Percentiles rank a stretch among this genome's conserved stretches.
These are phyloP conservation scores for Mitragyna speciosa DNA, from an alignment of 257 asterid genomes.

Conservation along the genomic window DNA sequence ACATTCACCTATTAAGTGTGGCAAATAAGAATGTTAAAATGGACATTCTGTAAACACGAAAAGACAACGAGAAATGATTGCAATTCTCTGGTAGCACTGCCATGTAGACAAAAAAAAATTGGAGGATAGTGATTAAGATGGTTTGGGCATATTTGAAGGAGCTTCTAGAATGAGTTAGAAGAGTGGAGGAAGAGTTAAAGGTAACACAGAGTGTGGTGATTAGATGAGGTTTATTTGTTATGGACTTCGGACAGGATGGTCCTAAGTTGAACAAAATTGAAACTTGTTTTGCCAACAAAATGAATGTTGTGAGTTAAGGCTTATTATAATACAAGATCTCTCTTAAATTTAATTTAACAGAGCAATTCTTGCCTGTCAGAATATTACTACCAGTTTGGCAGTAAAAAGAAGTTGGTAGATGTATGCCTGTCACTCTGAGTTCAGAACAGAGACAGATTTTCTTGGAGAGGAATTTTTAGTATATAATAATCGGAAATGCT, in stretches of 20 bases:
- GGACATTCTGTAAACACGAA: background rate
- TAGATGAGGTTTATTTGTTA: background rate
- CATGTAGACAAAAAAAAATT: too few species aligned
- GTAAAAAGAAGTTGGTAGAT: background rate
- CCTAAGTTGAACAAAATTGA: background rate
- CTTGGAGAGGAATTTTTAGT: background rate
- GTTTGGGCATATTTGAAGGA: background rate
- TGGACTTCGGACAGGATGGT: background rate
- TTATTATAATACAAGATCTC: background rate
- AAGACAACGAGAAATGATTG: background rate
- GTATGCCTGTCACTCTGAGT: background rate
- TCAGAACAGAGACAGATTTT: background rate
- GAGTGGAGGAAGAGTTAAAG: too few species aligned
- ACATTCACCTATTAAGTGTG: background rate
- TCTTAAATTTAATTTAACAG: too few species aligned
- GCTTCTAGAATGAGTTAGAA: background rate
- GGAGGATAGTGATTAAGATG: background rate
- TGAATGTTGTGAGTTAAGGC: background rate
- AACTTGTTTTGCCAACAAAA: background rate
- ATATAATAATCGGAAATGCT: too few species aligned
- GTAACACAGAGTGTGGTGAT: background rate
- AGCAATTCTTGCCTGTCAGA: background rate
- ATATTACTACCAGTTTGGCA: background rate
- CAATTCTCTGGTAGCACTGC: background rate
- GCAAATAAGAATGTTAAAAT: background rate